Conservation (phyloP, 1,139 yeast species). For the Trichomonascaceae sp. region DNA sequence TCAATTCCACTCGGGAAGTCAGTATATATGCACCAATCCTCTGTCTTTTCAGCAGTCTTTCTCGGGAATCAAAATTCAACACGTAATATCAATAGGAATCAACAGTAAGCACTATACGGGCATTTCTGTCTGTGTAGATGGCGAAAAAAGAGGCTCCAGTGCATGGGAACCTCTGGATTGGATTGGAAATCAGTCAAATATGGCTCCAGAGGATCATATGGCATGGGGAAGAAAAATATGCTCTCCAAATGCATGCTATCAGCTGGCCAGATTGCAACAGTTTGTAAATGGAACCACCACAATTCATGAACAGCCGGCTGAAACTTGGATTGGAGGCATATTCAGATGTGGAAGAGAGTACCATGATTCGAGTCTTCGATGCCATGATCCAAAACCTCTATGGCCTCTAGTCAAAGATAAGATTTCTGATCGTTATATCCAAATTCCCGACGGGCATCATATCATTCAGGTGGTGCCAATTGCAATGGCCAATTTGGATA, state of each 20-base stretch:
- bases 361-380: conserved; percentile 20
- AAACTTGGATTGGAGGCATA: conserved; percentile 59
- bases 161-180: background rate
- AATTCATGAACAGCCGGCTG: conserved; percentile 43
- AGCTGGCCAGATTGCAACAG: conserved; percentile 52
- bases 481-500: conserved; percentile 11
- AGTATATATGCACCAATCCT: conserved; percentile 12
- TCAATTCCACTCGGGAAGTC: conserved; percentile 6
- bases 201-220: conserved; percentile 11
- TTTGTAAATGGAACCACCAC: conserved; percentile 44
- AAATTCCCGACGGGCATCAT: conserved; percentile 14
- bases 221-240: conserved; percentile 25
- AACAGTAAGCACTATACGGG: conserved; percentile 19
- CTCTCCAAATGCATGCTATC: conserved; percentile 38
- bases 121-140: conserved; percentile 15
- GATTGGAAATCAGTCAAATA: background rate
- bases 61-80: conserved; percentile 26
- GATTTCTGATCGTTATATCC: conserved; percentile 15
- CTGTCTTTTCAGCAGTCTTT: conserved; percentile 10
- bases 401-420: conserved; percentile 22
- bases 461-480: conserved; percentile 14
- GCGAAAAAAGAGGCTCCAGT: conserved; percentile 1
- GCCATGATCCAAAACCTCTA: conserved; percentile 21
- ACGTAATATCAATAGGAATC: conserved; percentile 19
- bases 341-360: conserved; percentile 43